These are phyloP conservation scores for Crithidia thermophila DNA, from an alignment of 208 protist genomes.

Conservation along the genomic window DNA sequence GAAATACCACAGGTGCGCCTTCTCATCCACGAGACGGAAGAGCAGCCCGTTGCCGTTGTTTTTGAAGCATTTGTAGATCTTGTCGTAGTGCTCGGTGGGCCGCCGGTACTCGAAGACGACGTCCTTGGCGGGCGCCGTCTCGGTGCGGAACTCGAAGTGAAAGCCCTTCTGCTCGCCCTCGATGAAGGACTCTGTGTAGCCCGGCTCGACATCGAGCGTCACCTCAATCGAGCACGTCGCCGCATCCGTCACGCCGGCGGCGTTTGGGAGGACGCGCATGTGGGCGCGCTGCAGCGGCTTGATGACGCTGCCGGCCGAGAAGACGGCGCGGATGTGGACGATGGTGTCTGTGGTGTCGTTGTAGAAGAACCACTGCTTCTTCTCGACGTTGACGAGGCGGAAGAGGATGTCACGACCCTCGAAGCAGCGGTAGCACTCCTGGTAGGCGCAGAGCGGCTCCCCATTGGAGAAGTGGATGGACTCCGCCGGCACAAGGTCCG, in stretches of 20 bases:
- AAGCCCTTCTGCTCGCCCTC: constrained; percentile 56
- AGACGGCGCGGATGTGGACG: constrained; percentile 35
- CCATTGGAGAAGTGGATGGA: constrained; percentile 37
- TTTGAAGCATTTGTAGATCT: constrained; percentile 81
- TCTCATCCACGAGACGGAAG: constrained; percentile 64
- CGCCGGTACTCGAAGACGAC: constrained; percentile 59
- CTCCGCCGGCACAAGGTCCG: constrained; percentile 40
- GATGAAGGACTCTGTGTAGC: constrained; percentile 80
- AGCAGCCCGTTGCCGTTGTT: constrained; percentile 70
- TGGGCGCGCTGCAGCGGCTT: constrained; percentile 45
- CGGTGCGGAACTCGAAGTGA: constrained; percentile 59
- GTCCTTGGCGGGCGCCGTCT: constrained; percentile 47
- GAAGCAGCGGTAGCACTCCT: constrained; percentile 71
- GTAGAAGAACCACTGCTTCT: constrained; percentile 69
- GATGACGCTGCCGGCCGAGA: constrained; percentile 41
- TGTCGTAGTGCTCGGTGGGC: constrained; percentile 63
- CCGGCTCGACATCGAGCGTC: constrained; percentile 71
- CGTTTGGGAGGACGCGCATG: constrained; percentile 14
- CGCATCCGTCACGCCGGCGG: constrained; percentile 16
- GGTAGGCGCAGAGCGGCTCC: constrained; percentile 38
- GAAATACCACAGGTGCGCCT: constrained; percentile 42
- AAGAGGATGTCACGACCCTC: constrained; percentile 66
- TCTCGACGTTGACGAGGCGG: constrained; percentile 56
- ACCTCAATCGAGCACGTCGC: constrained; percentile 49
- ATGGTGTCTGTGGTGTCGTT: constrained; percentile 72